phyloP scores from a whole-genome alignment of 2,329 filamentous ascomycete genomes.

The Trichocomaceae sp. region DNA sequence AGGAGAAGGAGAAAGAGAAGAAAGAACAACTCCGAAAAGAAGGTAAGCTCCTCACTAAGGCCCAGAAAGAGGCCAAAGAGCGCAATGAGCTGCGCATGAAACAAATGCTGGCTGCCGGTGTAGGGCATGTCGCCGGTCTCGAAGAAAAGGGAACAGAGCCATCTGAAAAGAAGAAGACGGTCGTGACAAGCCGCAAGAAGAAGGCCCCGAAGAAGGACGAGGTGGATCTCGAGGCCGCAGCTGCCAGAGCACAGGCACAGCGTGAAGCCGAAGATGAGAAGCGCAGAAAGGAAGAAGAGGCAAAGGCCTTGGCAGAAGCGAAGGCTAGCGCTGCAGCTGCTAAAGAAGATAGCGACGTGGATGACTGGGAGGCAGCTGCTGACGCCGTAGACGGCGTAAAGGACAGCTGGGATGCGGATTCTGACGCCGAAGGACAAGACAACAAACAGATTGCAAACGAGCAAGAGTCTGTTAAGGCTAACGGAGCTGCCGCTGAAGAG shows the following conservation, averaged over 20 bases:
- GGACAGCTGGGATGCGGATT: slow-evolving; percentile 81
- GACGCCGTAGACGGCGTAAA: slow-evolving; percentile 73
- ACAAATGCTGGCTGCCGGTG: slow-evolving; percentile 45
- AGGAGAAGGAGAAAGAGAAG: slow-evolving; percentile 46
- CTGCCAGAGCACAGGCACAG: slow-evolving; percentile 40
- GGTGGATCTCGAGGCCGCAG: slow-evolving; percentile 43
- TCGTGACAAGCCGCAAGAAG: slow-evolving; percentile 70
- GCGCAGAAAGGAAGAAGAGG: slow-evolving; percentile 63
- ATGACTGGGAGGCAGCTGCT: slow-evolving; percentile 80
- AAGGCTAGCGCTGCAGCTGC: slow-evolving; percentile 60
- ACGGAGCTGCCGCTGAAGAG: slow-evolving; percentile 17
- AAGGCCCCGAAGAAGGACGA: slow-evolving; percentile 61
- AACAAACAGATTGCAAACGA: slow-evolving; percentile 45
- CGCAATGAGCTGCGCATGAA: slow-evolving; percentile 44
- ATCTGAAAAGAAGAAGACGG: slow-evolving; percentile 66
- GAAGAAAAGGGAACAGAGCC: slow-evolving; percentile 33
- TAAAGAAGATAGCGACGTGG: slow-evolving; percentile 43
- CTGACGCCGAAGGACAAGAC: slow-evolving; percentile 59
- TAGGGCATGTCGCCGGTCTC: slow-evolving; percentile 39
- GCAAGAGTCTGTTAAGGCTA: slow-evolving; percentile 12
- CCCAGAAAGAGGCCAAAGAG: slow-evolving; percentile 43
- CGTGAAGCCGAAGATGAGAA: slow-evolving; percentile 53
- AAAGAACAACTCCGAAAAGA: slow-evolving; percentile 45
- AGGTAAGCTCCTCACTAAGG: slow-evolving; percentile 45
- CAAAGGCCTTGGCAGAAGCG: slow-evolving; percentile 69